phyloP scores from a whole-genome alignment of 2,329 filamentous ascomycete species.

The Botrytis cinerea region DNA sequence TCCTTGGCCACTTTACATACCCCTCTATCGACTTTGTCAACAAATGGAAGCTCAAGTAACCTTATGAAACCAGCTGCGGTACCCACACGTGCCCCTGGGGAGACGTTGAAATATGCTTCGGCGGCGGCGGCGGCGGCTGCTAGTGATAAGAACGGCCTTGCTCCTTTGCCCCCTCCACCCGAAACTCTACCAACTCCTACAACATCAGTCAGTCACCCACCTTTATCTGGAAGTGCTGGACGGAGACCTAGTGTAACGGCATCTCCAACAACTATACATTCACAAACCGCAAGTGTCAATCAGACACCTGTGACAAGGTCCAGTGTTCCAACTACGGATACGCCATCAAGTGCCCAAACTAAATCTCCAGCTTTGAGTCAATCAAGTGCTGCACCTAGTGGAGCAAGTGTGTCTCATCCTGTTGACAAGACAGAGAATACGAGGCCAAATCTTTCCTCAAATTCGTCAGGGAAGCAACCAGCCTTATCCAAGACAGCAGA shows the following conservation, averaged over 20 bases:
- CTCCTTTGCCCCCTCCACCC: conserved; percentile 88
- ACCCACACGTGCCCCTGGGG: conserved; percentile 80
- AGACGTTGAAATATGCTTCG: conserved; percentile 94
- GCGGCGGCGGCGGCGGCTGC: conserved; percentile 92
- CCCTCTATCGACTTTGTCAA: conserved; percentile 55
- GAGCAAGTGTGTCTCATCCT: conserved; percentile 48
- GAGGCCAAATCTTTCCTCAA: conserved; percentile 34
- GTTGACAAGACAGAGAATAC: conserved; percentile 48
- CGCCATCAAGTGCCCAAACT: conserved; percentile 44
- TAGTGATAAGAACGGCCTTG: conserved; percentile 89
- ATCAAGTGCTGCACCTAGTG: conserved; percentile 46
- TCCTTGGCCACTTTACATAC: conserved; percentile 87
- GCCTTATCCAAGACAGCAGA: conserved; percentile 48
- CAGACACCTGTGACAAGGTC: conserved; percentile 43
- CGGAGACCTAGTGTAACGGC: conserved; percentile 57
- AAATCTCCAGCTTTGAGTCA: conserved; percentile 55
- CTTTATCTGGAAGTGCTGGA: conserved; percentile 46
- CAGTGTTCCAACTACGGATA: conserved; percentile 42
- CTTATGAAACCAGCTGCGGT: conserved; percentile 91
- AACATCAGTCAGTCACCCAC: conserved; percentile 43
- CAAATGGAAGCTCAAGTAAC: conserved; percentile 59
- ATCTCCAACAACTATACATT: conserved; percentile 54
- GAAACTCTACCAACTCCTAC: conserved; percentile 56
- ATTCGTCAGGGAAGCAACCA: conserved; percentile 39
- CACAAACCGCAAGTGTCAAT: conserved; percentile 47